Percentiles rank a stretch among this genome's conserved stretches.
These are phyloP conservation scores for Porphyrellus sp. DNA, from an alignment of 1,284 basidiomycete genomes.

Conservation along the genomic window DNA sequence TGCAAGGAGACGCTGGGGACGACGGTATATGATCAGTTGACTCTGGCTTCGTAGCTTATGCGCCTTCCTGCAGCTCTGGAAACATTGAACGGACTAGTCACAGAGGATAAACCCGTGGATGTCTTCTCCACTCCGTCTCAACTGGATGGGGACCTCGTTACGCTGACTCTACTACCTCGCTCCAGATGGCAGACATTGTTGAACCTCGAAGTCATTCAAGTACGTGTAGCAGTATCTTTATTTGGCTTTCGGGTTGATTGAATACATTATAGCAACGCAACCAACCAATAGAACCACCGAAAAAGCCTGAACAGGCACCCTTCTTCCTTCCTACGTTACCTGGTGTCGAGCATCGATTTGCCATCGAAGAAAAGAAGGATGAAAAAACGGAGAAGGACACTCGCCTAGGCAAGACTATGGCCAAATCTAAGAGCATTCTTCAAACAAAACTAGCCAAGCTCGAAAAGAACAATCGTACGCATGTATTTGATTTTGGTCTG, in stretches of 20 bases:
- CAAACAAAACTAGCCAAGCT: slow-evolving; percentile 61
- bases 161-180: slow-evolving; percentile 88
- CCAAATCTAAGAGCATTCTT: slow-evolving; percentile 70
- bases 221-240: slow-evolving; percentile 33
- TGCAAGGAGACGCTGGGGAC: slow-evolving; percentile 81
- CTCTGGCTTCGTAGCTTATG: slow-evolving; percentile 7
- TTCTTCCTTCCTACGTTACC: slow-evolving; percentile 95
- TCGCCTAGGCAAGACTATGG: slow-evolving; percentile 54
- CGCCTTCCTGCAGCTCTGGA: slow-evolving; percentile 53
- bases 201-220: slow-evolving; percentile 93
- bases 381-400: slow-evolving; percentile 45
- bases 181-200: slow-evolving; percentile 95
- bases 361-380: slow-evolving; percentile 46
- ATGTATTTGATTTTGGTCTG: not conserved
- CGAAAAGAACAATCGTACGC: slow-evolving; percentile 66
- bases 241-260: not conserved
- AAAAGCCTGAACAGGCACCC: slow-evolving; percentile 91
- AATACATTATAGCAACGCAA: slow-evolving; percentile 71
- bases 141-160: slow-evolving; percentile 82
- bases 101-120: slow-evolving; percentile 59
- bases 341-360: slow-evolving; percentile 80
- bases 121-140: slow-evolving; percentile 84
- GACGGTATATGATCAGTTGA: slow-evolving; percentile 45
- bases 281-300: slow-evolving; percentile 93
- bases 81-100: slow-evolving; percentile 54